Base-by-base conservation (phyloP, 1,284 basidiomycete genomes). In the Ustilago curta region DNA sequence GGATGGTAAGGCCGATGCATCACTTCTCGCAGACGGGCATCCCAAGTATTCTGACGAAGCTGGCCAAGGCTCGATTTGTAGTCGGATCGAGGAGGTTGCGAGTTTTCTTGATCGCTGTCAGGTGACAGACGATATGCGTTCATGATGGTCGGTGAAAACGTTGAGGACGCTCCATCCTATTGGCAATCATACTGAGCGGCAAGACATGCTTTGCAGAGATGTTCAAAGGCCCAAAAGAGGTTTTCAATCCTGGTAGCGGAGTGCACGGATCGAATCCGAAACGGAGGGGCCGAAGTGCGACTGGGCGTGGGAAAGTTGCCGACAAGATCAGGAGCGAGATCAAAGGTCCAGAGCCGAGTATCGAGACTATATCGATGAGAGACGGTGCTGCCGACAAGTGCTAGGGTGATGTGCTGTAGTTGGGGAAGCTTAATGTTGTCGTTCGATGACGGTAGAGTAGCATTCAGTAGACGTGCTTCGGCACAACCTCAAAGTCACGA, bases 1-100 rank as follows among this genome's bases (percentile, higher is more conserved):
- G 73, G 73, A 23, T 59, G 54, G 55, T 63, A 52, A 19, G 73
- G 73, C 0, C 62, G 60, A 59, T 76, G 68, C 32, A 59, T 43
- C 18, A 50, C 44, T 31, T 61, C 61, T 18, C 62, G 68, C 18
- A 60, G 32, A 11, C 51, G 58, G 11, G 42, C 44, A 27, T 60
- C 61, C 16, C 51, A 58, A 9, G 65, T 29, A 31, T 63, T 60
- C n/a, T 58, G 61, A 14, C 58, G 48, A 8, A 70, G 62, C 35
- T 61, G 58, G 2, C 54, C 61, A 19, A 70, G 25, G n/a, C 32
- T 42, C 6, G 53, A 48, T 21, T 12, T 37, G 3, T 14, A 29
- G 31, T 25, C 19, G 32, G 31, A 43, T 11, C 39, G 59, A 21
- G 37, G n/a, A 27, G 31, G 21, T 16, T 35, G 14, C 11, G 12